phyloP scores from a whole-genome alignment of 352 stramenopile genomes.

The Pythium brassicae region DNA sequence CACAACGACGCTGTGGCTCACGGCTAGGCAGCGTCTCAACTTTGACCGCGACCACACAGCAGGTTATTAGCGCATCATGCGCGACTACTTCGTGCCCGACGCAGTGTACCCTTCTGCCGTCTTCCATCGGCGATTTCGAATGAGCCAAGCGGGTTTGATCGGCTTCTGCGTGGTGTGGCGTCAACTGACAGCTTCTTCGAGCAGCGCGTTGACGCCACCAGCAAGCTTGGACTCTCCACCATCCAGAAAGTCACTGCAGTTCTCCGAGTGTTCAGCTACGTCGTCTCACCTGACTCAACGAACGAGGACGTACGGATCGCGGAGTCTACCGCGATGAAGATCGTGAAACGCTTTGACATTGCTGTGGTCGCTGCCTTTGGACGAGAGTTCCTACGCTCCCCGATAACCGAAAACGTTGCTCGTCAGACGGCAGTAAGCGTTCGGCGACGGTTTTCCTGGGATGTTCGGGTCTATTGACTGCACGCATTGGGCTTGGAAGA shows the following conservation, averaged over 20 bases:
- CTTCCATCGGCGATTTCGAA: constrained; percentile 8
- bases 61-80: too few species aligned
- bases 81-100: too few species aligned
- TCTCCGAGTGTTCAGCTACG: constrained; percentile 15
- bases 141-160: background rate
- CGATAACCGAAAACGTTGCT: constrained; percentile 11
- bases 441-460: constrained; percentile 12
- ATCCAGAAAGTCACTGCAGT: constrained; percentile 17
- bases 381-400: constrained; percentile 1
- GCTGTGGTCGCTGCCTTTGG: constrained; percentile 4
- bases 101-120: too few species aligned
- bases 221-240: constrained; percentile 7
- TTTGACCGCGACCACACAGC: too few species aligned
- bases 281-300: constrained; percentile 5
- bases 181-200: constrained; percentile 7
- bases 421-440: constrained; percentile 1
- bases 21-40: too few species aligned
- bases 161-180: constrained; percentile 1
- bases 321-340: constrained; percentile 13
- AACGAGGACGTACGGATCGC: constrained; percentile 14
- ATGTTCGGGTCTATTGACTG: constrained; percentile 27
- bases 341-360: constrained; percentile 4
- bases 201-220: constrained; percentile 7
- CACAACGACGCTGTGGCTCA: too few species aligned
- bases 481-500: constrained; percentile 26